A percentile compares a stretch with the other conserved stretches of the same genome.
These are phyloP conservation scores for Colletotrichum liriopes DNA, from an alignment of 2,329 filamentous ascomycete genomes.

Conservation along the genomic window DNA sequence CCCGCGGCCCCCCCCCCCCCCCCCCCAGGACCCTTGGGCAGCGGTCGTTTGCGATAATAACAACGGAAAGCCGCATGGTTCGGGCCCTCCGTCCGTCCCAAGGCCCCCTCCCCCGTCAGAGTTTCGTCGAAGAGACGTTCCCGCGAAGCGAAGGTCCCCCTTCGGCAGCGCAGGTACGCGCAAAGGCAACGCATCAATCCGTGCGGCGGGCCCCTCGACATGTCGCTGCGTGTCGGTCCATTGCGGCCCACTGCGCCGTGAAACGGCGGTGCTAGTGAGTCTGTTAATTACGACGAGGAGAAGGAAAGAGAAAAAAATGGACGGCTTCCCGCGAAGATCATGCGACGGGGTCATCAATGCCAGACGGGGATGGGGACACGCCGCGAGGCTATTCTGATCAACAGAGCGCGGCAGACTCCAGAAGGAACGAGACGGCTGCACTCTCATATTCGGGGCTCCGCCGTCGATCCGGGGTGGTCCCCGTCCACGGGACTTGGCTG, in stretches of 20 bases:
- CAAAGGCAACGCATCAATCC: slow-evolving; percentile 18
- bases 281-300: background rate
- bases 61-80: slow-evolving; percentile 21
- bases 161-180: background rate
- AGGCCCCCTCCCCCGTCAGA: background rate
- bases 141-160: slow-evolving; percentile 5
- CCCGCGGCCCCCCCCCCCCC: slow-evolving; percentile 17
- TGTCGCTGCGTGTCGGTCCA: background rate
- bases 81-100: slow-evolving; percentile 36
- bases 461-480: slow-evolving; percentile 33
- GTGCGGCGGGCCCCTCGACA: background rate
- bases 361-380: background rate
- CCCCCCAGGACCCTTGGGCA: background rate
- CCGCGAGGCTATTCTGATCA: slow-evolving; percentile 15
- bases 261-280: background rate
- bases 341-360: slow-evolving; percentile 5
- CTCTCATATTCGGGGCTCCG: slow-evolving; percentile 12
- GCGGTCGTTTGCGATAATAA: slow-evolving; percentile 15
- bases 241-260: background rate
- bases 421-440: slow-evolving; percentile 17
- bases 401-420: slow-evolving; percentile 18
- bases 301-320: background rate
- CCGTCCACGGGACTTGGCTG: slow-evolving; percentile 12
- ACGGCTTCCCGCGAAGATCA: slow-evolving; percentile 20
- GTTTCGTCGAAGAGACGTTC: slow-evolving; percentile 23